These are phyloP conservation scores for Apiospora pterosperma DNA, from an alignment of 2,329 filamentous ascomycete species.

Conservation along the genomic window DNA sequence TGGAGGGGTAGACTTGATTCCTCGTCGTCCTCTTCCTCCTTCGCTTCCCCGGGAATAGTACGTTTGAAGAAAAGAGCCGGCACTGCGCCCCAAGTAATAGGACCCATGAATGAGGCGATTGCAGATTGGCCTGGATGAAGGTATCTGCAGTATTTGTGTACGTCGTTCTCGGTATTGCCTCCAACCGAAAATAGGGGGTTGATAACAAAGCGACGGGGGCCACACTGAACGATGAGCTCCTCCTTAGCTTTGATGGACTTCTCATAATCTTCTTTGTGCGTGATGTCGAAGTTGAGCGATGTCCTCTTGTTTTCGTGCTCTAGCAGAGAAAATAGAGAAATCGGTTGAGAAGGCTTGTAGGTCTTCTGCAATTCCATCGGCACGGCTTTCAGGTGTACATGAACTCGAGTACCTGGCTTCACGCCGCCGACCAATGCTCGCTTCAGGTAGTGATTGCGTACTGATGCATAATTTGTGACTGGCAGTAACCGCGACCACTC, in stretches of 20 bases:
- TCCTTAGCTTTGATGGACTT: constrained; percentile 86
- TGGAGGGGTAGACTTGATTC: constrained; percentile 51
- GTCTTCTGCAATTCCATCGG: constrained; percentile 40
- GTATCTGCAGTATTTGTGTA: constrained; percentile 94
- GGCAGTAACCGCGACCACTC: constrained; percentile 85
- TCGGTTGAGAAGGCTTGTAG: constrained; percentile 54
- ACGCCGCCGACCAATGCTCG: constrained; percentile 91
- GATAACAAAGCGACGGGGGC: constrained; percentile 79
- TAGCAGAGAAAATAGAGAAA: constrained; percentile 81
- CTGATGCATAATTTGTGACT: constrained; percentile 84
- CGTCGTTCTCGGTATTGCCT: constrained; percentile 92
- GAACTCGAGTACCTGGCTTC: constrained; percentile 76
- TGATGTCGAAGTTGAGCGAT: constrained; percentile 84
- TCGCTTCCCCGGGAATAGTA: constrained; percentile 38
- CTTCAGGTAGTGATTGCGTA: constrained; percentile 70
- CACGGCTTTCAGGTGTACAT: constrained; percentile 65
- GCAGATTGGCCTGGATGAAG: constrained; percentile 87
- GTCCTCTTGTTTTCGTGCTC: constrained; percentile 95
- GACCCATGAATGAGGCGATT: constrained; percentile 85
- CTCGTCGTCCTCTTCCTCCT: constrained; percentile 39
- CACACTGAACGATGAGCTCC: constrained; percentile 87
- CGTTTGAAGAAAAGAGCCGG: constrained; percentile 85
- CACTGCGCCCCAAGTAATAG: constrained; percentile 88
- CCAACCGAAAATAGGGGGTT: constrained; percentile 86
- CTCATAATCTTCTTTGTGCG: constrained; percentile 72